Conservation (phyloP, 2,329 filamentous ascomycete species). For the Diaporthe citri region DNA sequence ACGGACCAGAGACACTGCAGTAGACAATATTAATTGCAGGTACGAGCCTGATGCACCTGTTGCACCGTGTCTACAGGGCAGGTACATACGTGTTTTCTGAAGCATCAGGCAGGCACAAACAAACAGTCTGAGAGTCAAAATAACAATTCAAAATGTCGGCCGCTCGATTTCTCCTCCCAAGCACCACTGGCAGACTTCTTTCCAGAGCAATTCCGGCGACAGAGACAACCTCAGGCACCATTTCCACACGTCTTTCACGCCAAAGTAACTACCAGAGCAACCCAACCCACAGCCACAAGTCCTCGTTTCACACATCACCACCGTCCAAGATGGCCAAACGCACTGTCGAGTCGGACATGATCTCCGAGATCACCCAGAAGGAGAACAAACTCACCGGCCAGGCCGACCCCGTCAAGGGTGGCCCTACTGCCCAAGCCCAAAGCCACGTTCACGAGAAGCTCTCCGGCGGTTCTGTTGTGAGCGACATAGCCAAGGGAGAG, state of each 20-base stretch:
- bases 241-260: background rate
- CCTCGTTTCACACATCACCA: conserved; percentile 35
- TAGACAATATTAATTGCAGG: background rate
- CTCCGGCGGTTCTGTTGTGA: conserved; percentile 48
- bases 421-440: conserved; percentile 56
- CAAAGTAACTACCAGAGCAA: background rate
- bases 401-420: conserved; percentile 50
- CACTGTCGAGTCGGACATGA: conserved; percentile 47
- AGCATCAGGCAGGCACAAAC: background rate
- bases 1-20: background rate
- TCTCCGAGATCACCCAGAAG: conserved; percentile 55
- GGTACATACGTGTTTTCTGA: background rate
- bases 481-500: conserved; percentile 56
- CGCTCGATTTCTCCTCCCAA: background rate
- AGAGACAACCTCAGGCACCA: background rate
- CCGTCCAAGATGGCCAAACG: conserved; percentile 36
- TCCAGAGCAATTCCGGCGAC: background rate
- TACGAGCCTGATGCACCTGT: background rate
- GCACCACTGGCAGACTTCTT: conserved; percentile 9
- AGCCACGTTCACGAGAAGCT: conserved; percentile 49
- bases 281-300: background rate
- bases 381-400: conserved; percentile 55
- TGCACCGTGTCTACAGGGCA: background rate
- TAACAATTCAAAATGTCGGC: conserved; percentile 5
- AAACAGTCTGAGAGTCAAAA: background rate